These are phyloP conservation scores for Alternaria metachromatica DNA, from an alignment of 2,329 filamentous ascomycete genomes.

Conservation along the genomic window DNA sequence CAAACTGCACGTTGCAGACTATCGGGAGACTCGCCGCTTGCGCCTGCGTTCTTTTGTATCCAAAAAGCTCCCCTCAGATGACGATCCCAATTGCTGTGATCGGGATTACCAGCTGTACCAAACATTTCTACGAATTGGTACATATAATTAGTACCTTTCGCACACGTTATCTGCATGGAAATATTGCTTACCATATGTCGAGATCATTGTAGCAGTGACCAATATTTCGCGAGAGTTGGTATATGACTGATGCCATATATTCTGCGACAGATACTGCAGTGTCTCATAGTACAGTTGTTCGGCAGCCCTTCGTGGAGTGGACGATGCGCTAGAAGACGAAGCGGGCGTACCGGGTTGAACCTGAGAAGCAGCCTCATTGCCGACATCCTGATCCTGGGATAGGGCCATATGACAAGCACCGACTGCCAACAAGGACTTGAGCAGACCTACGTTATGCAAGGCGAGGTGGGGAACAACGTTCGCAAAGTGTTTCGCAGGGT, in stretches of 20 bases:
- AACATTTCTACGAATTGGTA: constrained; percentile 60
- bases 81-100: constrained; percentile 62
- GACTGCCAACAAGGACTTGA: constrained; percentile 64
- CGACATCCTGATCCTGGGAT: constrained; percentile 31
- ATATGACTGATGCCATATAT: constrained; percentile 65
- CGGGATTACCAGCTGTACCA: constrained; percentile 55
- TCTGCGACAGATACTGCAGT: constrained; percentile 65
- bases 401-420: constrained; percentile 59
- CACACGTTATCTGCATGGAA: neutral
- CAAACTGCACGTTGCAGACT: constrained; percentile 65
- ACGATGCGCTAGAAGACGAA: constrained; percentile 19
- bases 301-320: constrained; percentile 43
- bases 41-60: constrained; percentile 66
- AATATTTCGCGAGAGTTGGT: constrained; percentile 64
- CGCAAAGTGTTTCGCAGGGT: constrained; percentile 49
- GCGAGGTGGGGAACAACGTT: constrained; percentile 47
- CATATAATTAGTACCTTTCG: neutral
- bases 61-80: constrained; percentile 70
- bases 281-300: constrained; percentile 68
- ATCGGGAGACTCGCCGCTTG: constrained; percentile 61
- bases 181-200: constrained; percentile 54
- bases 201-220: constrained; percentile 65
- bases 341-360: constrained; percentile 27
- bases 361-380: constrained; percentile 32
- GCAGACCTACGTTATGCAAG: constrained; percentile 62